Base-by-base conservation (phyloP, 208 protist genomes). In the Leishmania lainsoni region DNA sequence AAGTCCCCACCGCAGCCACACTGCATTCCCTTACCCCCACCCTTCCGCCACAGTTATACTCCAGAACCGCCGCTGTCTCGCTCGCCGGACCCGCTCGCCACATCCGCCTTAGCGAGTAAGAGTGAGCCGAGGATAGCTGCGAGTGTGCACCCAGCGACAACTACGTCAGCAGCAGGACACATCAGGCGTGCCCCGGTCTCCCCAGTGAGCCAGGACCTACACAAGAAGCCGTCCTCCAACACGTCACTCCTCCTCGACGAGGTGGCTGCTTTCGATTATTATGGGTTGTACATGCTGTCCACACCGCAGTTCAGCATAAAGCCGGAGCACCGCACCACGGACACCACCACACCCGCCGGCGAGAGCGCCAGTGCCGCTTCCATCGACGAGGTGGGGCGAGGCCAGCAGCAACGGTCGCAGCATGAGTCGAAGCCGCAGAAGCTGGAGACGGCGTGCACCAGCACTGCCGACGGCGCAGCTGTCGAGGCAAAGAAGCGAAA, bases 261-360 rank as follows among this genome's bases (percentile, higher is more conserved):
- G 20, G 42, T 68, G 20, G 75, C 59, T 45, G 59, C 35, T 29
- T 75, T 79, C 26, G 80, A 83, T 75, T 83, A 68, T 58, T 75
- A 83, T 54, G 66, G 75, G 22, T 71, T 56, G 3, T 83, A 74
- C n/a, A 76, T 79, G 75, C 59, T 83, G 35, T 69, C 52, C 29
- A 32, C 80, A 6, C 75, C 61, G 58, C 39, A 79, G 42, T 79
- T 83, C 68, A 51, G 17, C 35, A 17, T 65, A 42, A 59, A 61
- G 71, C 45, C 49, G n/a, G 49, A 8, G 45, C 71, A 59, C 49
- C 29, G 49, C 71, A 59, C 45, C 49, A 22, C 49, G 1, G 29
- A 48, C 49, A 75, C 49, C 12, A 48, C 29, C 29, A n/a, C 71
- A 58, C 71, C 71, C 49, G n/a, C n/a, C n/a, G 71, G 16, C 45